A percentile compares a stretch with the other conserved stretches of the same genome.
Conservation (phyloP, 768 basidiomycete species). For the Lentinus brumalis region DNA sequence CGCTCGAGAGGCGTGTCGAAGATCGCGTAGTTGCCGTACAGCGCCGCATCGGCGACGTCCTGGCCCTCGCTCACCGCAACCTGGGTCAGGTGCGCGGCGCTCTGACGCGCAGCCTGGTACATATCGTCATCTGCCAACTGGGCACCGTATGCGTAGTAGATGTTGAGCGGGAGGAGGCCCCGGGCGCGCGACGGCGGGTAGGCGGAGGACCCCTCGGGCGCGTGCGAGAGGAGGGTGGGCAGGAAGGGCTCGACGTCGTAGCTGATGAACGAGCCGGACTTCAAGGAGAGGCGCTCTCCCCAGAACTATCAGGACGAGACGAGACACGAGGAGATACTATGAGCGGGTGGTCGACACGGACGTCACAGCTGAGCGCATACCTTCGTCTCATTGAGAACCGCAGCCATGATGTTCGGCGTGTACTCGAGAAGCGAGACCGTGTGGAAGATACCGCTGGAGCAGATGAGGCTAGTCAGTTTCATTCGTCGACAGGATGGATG, state of each 20-base stretch:
- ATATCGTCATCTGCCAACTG: slow-evolving; percentile 42
- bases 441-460: slow-evolving; percentile 33
- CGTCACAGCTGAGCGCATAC: slow-evolving; percentile 25
- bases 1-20: slow-evolving; percentile 48
- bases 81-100: slow-evolving; percentile 41
- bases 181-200: slow-evolving; percentile 46
- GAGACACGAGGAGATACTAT: neutral
- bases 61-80: slow-evolving; percentile 45
- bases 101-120: slow-evolving; percentile 40
- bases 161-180: slow-evolving; percentile 47
- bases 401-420: slow-evolving; percentile 39
- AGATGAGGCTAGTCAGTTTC: neutral
- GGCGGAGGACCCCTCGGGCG: slow-evolving; percentile 37
- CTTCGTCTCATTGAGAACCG: slow-evolving; percentile 46
- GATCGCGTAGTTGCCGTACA: slow-evolving; percentile 66
- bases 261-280: slow-evolving; percentile 38
- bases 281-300: slow-evolving; percentile 39
- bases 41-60: slow-evolving; percentile 37
- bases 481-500: neutral
- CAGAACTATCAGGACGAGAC: slow-evolving; percentile 40
- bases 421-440: slow-evolving; percentile 44
- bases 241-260: slow-evolving; percentile 59
- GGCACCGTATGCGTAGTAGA: slow-evolving; percentile 46
- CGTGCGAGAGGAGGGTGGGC: slow-evolving; percentile 41
- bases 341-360: neutral